Evolutionary conservation across 768 basidiomycete genomes (phyloP).

Genomic region (Termitomyces sp.): DNA sequence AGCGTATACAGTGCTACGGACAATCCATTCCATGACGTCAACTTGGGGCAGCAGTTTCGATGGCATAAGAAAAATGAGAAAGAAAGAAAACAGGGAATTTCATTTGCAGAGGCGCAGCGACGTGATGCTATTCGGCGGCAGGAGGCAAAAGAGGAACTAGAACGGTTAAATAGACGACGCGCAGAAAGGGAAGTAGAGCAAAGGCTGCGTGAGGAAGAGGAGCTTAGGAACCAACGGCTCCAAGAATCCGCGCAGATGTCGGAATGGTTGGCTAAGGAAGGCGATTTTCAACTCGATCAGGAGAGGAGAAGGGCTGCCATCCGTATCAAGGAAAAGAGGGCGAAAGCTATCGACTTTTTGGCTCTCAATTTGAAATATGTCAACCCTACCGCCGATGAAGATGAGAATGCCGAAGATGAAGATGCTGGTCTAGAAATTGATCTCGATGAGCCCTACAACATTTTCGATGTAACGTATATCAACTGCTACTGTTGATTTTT

Average conservation of each 20-base stretch:
- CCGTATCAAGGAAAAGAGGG: conserved; percentile 91
- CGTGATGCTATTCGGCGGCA: conserved; percentile 75
- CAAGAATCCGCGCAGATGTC: conserved; percentile 97
- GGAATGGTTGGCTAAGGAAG: conserved; percentile 96
- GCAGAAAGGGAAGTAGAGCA: conserved; percentile 92
- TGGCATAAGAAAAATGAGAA: conserved; percentile 99
- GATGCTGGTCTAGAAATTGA: conserved; percentile 95
- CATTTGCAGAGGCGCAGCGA: conserved; percentile 69
- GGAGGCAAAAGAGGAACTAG: conserved; percentile 95
- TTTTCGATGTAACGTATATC: conserved; percentile 74
- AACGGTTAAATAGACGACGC: conserved; percentile 81
- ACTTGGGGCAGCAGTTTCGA: conserved; percentile 92
- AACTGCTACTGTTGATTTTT: neutral
- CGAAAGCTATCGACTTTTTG: conserved; percentile 97
- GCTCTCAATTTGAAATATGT: conserved; percentile 95
- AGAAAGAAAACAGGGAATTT: conserved; percentile 84
- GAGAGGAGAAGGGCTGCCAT: conserved; percentile 88
- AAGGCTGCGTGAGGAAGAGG: conserved; percentile 87
- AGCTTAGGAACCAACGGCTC: conserved; percentile 78
- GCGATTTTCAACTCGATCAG: conserved; percentile 95
- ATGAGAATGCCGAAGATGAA: conserved; percentile 50
- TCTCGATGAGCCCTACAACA: conserved; percentile 96
- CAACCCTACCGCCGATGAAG: conserved; percentile 60
- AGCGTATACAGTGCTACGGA: conserved; percentile 95
- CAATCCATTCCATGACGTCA: conserved; percentile 98